Evolutionary conservation across 1,284 basidiomycete species (phyloP).

Genomic region (Apiotrichum gamsii): DNA sequence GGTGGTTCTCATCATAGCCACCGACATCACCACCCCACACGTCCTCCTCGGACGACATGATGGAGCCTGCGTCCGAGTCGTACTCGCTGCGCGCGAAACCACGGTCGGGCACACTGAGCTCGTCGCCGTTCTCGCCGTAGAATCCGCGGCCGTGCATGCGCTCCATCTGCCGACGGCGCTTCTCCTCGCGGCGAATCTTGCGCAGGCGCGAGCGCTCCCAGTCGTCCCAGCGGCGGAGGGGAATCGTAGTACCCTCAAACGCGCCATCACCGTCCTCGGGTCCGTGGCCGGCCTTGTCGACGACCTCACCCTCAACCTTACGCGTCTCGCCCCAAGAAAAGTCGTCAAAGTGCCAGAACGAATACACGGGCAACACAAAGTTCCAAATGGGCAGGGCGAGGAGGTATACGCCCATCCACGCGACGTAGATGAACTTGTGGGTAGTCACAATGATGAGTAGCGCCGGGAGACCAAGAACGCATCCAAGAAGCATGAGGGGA

Average conservation of each 20-base stretch:
- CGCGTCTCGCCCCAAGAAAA: conserved; percentile 95
- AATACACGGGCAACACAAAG: conserved; percentile 84
- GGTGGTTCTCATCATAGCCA: conserved; percentile 74
- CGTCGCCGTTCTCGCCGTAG: conserved; percentile 26
- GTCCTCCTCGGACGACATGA: conserved; percentile 84
- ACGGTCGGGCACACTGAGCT: conserved; percentile 47
- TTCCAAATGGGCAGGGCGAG: conserved; percentile 92
- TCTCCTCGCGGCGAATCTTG: conserved; percentile 84
- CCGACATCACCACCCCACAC: conserved; percentile 66
- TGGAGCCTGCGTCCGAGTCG: conserved; percentile 57
- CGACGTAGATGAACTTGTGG: conserved; percentile 87
- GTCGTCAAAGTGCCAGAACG: conserved; percentile 99
- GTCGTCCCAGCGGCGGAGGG: conserved; percentile 94
- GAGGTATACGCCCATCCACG: conserved; percentile 97
- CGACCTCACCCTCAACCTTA: conserved; percentile 81
- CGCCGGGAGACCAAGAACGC: conserved; percentile 88
- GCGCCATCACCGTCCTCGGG: conserved; percentile 61
- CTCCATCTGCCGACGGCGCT: conserved; percentile 71
- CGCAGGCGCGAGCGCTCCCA: conserved; percentile 97
- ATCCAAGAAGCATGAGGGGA: conserved; percentile 79
- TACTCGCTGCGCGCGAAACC: conserved; percentile 35
- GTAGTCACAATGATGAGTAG: conserved; percentile 90
- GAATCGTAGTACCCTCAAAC: conserved; percentile 61
- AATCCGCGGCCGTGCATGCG: conserved; percentile 53
- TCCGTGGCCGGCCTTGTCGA: conserved; percentile 54